These are phyloP conservation scores for Umbelopsis ramanniana DNA, from an alignment of 192 early-diverging fungal species.

Conservation along the genomic window DNA sequence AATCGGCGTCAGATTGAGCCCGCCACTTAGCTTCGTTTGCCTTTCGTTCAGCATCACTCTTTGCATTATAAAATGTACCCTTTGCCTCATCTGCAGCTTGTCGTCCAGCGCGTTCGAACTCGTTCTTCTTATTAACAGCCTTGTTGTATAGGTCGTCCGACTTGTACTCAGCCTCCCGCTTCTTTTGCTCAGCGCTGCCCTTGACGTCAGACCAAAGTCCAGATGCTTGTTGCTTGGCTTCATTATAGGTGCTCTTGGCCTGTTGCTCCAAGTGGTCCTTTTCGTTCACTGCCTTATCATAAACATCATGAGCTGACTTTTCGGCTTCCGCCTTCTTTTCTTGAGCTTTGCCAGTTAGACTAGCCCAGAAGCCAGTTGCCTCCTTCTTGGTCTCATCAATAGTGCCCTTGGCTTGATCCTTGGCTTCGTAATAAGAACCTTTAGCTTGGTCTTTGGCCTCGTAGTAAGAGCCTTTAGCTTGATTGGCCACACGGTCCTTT, in stretches of 20 bases:
- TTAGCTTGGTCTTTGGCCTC: slow-evolving; percentile 1
- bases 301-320: neutral
- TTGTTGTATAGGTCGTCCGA: neutral
- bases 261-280: neutral
- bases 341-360: slow-evolving; percentile 2
- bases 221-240: slow-evolving; percentile 1
- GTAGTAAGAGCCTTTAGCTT: slow-evolving; percentile 3
- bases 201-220: slow-evolving; percentile 2
- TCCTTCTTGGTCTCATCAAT: neutral
- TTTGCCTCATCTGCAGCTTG: neutral
- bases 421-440: neutral
- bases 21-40: neutral
- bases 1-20: neutral
- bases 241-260: neutral
- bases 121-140: neutral
- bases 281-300: neutral
- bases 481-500: neutral
- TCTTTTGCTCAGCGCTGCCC: slow-evolving; percentile 1
- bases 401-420: neutral
- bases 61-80: neutral
- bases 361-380: neutral
- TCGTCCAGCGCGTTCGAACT: neutral
- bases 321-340: slow-evolving; percentile 22
- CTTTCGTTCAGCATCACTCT: slow-evolving; percentile 2
- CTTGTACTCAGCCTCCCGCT: neutral